Evolutionary conservation across 345 rosid genomes (phyloP).

Genomic region (Eucalyptus virginea): DNA sequence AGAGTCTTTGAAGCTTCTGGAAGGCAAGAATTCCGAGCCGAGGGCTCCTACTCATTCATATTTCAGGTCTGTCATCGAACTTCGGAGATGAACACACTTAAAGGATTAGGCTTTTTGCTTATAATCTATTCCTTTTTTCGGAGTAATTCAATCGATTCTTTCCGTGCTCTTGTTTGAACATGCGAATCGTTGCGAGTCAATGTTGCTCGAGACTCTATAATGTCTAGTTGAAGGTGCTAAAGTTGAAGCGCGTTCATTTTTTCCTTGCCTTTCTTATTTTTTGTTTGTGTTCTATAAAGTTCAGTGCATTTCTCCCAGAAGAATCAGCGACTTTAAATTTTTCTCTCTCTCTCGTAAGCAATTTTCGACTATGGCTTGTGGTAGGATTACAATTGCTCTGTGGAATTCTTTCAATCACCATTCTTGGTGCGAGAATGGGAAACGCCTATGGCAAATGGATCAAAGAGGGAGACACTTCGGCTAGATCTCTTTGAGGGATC

Average conservation of each 20-base stretch:
- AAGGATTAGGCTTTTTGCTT: background rate
- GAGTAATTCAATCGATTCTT: background rate
- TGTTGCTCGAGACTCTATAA: background rate
- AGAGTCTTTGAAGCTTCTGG: slow-evolving; percentile 23
- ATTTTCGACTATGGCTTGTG: background rate
- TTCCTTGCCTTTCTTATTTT: background rate
- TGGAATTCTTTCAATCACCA: slow-evolving; percentile 2
- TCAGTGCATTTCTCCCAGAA: background rate
- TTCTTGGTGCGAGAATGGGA: slow-evolving; percentile 6
- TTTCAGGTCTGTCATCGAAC: slow-evolving; percentile 5
- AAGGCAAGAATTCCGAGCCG: slow-evolving; percentile 5
- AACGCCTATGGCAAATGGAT: background rate
- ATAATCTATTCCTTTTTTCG: background rate
- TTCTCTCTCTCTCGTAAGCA: background rate
- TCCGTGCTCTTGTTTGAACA: background rate
- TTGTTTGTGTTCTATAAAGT: background rate
- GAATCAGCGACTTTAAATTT: background rate
- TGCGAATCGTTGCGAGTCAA: background rate
- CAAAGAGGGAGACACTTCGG: slow-evolving; percentile 30
- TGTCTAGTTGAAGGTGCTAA: background rate
- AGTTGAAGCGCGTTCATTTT: background rate
- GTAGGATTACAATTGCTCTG: slow-evolving; percentile 29
- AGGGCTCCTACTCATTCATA: slow-evolving; percentile 19
- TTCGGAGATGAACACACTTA: background rate
- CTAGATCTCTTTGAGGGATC: slow-evolving; percentile 22